These are phyloP conservation scores for Phytopythium vexans DNA, from an alignment of 352 stramenopile genomes.

Conservation along the genomic window DNA sequence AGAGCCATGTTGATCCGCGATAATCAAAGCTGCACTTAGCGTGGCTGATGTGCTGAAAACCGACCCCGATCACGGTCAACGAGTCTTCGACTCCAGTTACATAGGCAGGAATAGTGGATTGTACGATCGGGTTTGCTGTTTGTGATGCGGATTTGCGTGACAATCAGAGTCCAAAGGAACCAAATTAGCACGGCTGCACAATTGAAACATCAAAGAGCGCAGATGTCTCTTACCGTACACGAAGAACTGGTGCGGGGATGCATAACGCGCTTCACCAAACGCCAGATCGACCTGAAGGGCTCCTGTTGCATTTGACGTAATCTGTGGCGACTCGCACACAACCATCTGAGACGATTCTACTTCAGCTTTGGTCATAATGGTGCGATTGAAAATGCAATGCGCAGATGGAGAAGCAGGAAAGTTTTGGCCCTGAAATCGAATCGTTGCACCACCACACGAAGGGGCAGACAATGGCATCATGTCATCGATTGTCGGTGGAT, in stretches of 20 bases:
- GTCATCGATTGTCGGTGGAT: slow-evolving; percentile 25
- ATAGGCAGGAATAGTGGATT: slow-evolving; percentile 14
- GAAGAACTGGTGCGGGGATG: slow-evolving; percentile 15
- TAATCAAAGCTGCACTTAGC: slow-evolving; percentile 29
- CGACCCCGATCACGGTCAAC: slow-evolving; percentile 21
- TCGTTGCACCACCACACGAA: slow-evolving; percentile 13
- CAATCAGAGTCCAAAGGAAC: not conserved
- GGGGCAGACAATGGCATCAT: slow-evolving; percentile 25
- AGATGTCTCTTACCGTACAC: slow-evolving; percentile 18
- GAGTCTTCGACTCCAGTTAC: slow-evolving; percentile 22
- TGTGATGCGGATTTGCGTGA: no score
- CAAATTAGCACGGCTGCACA: not conserved
- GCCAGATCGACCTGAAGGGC: slow-evolving; percentile 19
- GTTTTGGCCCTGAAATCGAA: slow-evolving; percentile 27
- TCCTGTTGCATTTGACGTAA: slow-evolving; percentile 2
- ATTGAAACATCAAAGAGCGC: not conserved
- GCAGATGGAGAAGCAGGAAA: slow-evolving; percentile 23
- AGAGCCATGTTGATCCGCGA: slow-evolving; percentile 4
- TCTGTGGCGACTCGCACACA: slow-evolving; percentile 25
- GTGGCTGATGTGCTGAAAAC: slow-evolving; percentile 24
- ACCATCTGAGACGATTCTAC: slow-evolving; percentile 21
- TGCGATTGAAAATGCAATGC: slow-evolving; percentile 45
- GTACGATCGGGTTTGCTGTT: slow-evolving; percentile 5
- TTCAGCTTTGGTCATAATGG: slow-evolving; percentile 16
- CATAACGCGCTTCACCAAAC: slow-evolving; percentile 21